phyloP scores from a whole-genome alignment of 768 basidiomycete species.

The Suillus lakei region DNA sequence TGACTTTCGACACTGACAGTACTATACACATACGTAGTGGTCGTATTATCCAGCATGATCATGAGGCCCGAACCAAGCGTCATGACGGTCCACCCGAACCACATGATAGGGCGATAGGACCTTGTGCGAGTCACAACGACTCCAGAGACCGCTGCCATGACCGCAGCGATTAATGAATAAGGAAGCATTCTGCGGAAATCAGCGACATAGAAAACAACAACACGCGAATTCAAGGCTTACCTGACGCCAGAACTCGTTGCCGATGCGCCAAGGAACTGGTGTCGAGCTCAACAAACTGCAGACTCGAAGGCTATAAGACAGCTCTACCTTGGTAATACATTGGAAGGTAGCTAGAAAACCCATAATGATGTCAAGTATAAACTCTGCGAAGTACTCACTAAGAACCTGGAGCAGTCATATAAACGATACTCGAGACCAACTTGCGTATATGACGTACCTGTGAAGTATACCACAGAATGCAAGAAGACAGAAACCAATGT shows the following conservation, averaged over 20 bases:
- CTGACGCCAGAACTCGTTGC: conserved; percentile 38
- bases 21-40: conserved; percentile 28
- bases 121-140: conserved; percentile 29
- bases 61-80: conserved; percentile 41
- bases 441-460: conserved; percentile 23
- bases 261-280: conserved; percentile 40
- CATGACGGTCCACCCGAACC: conserved; percentile 34
- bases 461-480: conserved; percentile 39
- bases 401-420: conserved; percentile 22
- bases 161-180: conserved; percentile 32
- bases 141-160: conserved; percentile 27
- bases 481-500: conserved; percentile 39
- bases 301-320: not conserved
- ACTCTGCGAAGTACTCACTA: conserved; percentile 23
- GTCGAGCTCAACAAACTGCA: not conserved
- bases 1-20: not conserved
- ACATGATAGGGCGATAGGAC: conserved; percentile 38
- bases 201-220: not conserved
- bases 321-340: conserved; percentile 43
- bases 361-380: conserved; percentile 11
- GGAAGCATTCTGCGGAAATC: conserved; percentile 38
- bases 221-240: conserved; percentile 15
- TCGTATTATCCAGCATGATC: conserved; percentile 40
- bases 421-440: not conserved
- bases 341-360: conserved; percentile 38